Base-by-base conservation (phyloP, 1,139 yeast species). In the Geotrichum candidum region DNA sequence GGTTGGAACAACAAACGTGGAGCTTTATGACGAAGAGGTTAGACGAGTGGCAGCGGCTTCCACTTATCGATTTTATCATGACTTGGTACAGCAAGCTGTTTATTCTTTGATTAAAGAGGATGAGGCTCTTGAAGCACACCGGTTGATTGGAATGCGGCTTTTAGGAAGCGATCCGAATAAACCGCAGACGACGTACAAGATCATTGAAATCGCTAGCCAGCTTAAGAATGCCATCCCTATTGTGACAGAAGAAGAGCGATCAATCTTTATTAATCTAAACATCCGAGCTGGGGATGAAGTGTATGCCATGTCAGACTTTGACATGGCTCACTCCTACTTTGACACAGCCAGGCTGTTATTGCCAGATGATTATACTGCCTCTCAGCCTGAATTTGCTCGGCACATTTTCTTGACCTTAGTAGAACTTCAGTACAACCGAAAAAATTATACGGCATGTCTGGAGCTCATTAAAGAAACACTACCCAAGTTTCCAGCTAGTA, bases 81-180 rank as follows among this genome's bases (percentile, higher is more conserved):
- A 68, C 54, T 59, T 67, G 63, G 74, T 70, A 74, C 80, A 67
- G 67, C 79, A 38, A 65, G 81, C 62, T 69, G 77, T 63, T n/a
- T 70, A 69, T 33, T 75, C 74, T 27, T 63, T 79, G 64, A 65
- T 70, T 38, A 62, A 65, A 0, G 64, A 65, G 0, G 68, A 70
- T 1, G 78, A 77, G 60, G 72, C 77, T 5, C 69, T 71, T 23
- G 71, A 72, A 27, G 71, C 71, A 41, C 83, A 82, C 61, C 73
- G 80, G 50, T 59, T 70, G 4, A 79, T 82, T 70, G 86, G 84
- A 0, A 66, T 82, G 59, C 70, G 83, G 25, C 69, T 76, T 57
- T 74, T 76, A 61, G 73, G 76, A 15, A 66, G 60, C 3, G 70
- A 69, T 51, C 66, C 64, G 51, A 61, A 65, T 13, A 66, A 64